A percentile compares a stretch with the other conserved stretches of the same genome.
phyloP scores from a whole-genome alignment of 441 rosid species.

The Adansonia madagascariensis region DNA sequence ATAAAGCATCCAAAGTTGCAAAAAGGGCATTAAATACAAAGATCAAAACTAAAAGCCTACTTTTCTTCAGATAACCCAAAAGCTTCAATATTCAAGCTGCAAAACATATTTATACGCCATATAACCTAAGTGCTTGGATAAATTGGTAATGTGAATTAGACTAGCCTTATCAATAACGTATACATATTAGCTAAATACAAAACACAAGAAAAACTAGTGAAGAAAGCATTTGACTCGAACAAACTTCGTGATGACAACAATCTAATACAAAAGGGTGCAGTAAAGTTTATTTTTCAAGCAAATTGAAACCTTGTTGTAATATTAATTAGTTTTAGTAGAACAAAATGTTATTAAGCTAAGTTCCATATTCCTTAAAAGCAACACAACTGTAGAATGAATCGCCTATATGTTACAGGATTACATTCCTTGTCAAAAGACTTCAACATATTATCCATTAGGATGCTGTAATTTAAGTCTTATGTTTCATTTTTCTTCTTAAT shows the following conservation, averaged over 20 bases:
- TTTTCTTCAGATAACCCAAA: background rate
- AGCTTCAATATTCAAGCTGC: background rate
- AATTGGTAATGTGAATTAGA: background rate
- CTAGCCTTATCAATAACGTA: background rate
- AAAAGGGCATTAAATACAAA: background rate
- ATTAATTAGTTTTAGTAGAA: background rate
- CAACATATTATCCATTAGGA: background rate
- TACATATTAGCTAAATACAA: background rate
- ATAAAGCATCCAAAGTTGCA: no score
- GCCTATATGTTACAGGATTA: background rate
- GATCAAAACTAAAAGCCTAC: background rate
- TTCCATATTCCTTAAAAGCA: background rate
- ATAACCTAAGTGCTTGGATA: background rate
- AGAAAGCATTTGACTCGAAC: background rate
- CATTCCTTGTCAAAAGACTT: background rate
- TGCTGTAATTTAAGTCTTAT: background rate
- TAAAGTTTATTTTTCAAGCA: background rate
- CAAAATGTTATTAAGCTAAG: background rate
- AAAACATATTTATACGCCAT: background rate
- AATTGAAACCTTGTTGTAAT: background rate
- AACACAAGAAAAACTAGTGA: background rate
- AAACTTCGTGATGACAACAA: background rate
- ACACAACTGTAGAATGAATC: background rate
- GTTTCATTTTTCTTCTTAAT: background rate
- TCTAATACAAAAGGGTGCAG: background rate